Base-by-base conservation (phyloP, 108 stramenopile genomes). In the Nitzschia inconspicua region DNA sequence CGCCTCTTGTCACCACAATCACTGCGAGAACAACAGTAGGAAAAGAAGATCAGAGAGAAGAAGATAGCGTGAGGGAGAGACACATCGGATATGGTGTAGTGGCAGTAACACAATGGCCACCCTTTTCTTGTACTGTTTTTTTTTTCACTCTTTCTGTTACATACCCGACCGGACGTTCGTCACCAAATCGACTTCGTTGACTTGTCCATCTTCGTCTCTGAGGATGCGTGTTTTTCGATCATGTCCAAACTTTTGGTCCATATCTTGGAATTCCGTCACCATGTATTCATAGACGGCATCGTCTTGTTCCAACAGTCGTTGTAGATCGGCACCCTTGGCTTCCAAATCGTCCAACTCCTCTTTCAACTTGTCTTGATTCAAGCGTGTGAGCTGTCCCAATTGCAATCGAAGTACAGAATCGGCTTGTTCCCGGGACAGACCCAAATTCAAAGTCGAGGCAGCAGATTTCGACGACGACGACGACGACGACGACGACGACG, bases 361-460 rank as follows among this genome's bases (percentile, higher is more conserved):
- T 2, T 44, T 36, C 3, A 98, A 85, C 70, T 97, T 95, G 60
- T 68, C 79, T 37, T 84, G 81, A 56, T 95, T 97, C 44, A 96
- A 69, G 13, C 86, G 66, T 14, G 96, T 97, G 46, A 98, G 77
- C 47, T 96, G 93, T 6, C 94, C 88, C 29, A 98, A 70, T 52
- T 94, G 86, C 16, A 98, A 68, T 64, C 63, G 76, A 26, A 98
- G 79, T 14, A 98, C 85, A 7, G 96, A 90, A 65, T 96, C 90
- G 1, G 96, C 92, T 64, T 97, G 96, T 11, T 78, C 85, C 35
- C 63, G 61, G 22, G 91, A 82, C 46, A 94, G 60, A 42, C 65
- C 68, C 18, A 88, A 44, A 42, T 65, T 18, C 60, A n/a, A 1
- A 39, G 37, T 13, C 66, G 30, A 43, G 40, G 9, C 37, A 13